Conservation (phyloP, 2,329 filamentous ascomycete species). For the Cladosporium phlei region DNA sequence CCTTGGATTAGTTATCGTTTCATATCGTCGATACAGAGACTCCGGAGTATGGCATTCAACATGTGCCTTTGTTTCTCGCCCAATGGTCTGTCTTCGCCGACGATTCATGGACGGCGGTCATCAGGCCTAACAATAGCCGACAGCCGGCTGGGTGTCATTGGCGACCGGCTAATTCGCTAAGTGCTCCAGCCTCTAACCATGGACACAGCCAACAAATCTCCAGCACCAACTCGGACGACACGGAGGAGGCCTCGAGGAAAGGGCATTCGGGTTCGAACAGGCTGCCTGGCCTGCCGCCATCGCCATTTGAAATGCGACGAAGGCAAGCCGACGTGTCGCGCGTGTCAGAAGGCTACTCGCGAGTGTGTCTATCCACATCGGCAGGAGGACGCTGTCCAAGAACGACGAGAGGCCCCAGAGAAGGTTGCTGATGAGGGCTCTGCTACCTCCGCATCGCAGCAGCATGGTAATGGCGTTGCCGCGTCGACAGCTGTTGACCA, state of each 20-base stretch:
- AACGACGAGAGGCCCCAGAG: neutral
- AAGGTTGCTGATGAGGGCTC: neutral
- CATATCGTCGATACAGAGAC: no score
- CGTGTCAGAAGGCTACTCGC: conserved; percentile 38
- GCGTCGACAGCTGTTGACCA: no score
- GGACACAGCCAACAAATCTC: neutral
- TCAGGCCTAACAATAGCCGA: no score
- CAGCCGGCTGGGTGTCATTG: no score
- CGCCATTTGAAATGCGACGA: conserved; percentile 48
- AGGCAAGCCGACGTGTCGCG: conserved; percentile 36
- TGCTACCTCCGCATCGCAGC: neutral
- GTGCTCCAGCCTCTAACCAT: neutral
- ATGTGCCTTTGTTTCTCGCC: no score
- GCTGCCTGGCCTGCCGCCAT: conserved; percentile 37
- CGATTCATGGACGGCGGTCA: no score
- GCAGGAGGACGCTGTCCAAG: neutral
- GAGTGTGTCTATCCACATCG: conserved; percentile 34
- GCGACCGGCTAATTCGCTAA: no score
- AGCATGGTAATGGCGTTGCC: no score
- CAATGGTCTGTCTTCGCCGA: no score
- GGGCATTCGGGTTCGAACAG: conserved; percentile 43
- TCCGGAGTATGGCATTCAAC: no score
- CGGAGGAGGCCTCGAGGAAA: conserved; percentile 38
- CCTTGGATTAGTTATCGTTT: no score
- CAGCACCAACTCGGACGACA: neutral